Conservation (phyloP, 257 asterid genomes). For the Cinchona pubescens region DNA sequence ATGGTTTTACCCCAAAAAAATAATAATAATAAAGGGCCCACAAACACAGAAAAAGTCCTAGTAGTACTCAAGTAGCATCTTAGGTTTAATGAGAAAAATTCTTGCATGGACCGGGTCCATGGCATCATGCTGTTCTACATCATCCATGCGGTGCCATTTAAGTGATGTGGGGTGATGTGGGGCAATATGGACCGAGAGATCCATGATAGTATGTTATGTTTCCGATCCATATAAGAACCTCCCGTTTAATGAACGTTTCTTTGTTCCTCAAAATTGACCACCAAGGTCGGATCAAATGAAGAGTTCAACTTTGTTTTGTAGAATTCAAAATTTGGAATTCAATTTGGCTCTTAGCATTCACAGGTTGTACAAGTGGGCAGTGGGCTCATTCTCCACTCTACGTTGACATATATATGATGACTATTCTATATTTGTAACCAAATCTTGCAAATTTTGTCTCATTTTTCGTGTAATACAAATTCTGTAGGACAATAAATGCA, state of each 20-base stretch:
- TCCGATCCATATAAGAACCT: too few relatives aligned
- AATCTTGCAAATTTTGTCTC: neutral
- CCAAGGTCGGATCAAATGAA: neutral
- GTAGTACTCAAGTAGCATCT: neutral
- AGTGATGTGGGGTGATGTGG: too few relatives aligned
- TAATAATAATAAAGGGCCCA: too few relatives aligned
- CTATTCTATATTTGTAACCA: neutral
- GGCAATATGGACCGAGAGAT: too few relatives aligned
- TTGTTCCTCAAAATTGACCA: conserved; percentile 12
- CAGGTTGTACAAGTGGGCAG: neutral
- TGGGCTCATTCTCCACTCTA: neutral
- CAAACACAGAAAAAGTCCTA: neutral
- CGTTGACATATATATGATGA: neutral
- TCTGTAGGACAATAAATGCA: neutral
- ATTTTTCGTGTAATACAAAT: too few relatives aligned
- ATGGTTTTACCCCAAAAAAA: too few relatives aligned
- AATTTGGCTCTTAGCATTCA: neutral
- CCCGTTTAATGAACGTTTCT: too few relatives aligned
- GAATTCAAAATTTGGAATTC: neutral
- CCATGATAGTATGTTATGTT: too few relatives aligned
- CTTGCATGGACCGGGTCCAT: too few relatives aligned
- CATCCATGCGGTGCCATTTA: too few relatives aligned
- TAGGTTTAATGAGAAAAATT: too few relatives aligned
- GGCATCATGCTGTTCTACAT: too few relatives aligned
- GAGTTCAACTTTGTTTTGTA: neutral